Conservation (phyloP, 768 basidiomycete genomes). For the Lyophyllum atratum region DNA sequence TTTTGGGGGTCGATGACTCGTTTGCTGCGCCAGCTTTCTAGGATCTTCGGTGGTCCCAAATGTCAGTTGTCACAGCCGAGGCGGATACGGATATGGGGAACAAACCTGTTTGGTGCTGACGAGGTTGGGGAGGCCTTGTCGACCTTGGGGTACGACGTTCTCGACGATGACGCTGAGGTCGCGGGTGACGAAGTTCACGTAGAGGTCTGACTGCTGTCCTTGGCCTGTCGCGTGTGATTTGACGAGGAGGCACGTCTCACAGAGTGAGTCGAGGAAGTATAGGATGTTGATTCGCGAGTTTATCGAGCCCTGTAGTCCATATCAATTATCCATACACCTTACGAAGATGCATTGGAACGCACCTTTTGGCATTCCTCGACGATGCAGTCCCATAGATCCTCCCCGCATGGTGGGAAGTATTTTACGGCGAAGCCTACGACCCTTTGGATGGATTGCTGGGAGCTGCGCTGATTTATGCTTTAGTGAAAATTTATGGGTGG, state of each 20-base stretch:
- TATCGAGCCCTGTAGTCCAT: conserved; percentile 65
- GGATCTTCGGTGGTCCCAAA: conserved; percentile 51
- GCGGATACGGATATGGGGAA: neutral
- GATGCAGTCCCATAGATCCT: conserved; percentile 93
- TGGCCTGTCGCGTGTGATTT: conserved; percentile 54
- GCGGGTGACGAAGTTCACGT: conserved; percentile 76
- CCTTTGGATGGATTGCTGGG: conserved; percentile 87
- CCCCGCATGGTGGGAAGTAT: conserved; percentile 81
- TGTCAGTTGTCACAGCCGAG: neutral
- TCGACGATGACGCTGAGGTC: conserved; percentile 81
- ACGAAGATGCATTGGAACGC: conserved; percentile 2
- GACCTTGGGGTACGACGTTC: conserved; percentile 85
- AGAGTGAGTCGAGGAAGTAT: conserved; percentile 87
- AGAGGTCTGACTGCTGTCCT: conserved; percentile 53
- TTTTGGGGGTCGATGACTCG: conserved; percentile 79
- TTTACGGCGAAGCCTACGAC: conserved; percentile 85
- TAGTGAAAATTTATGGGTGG: conserved; percentile 15
- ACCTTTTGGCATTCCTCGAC: conserved; percentile 92
- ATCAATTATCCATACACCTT: neutral
- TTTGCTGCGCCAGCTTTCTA: conserved; percentile 90
- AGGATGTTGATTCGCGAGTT: conserved; percentile 94
- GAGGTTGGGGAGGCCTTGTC: conserved; percentile 85
- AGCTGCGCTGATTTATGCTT: conserved; percentile 44
- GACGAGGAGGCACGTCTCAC: conserved; percentile 73
- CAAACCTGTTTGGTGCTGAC: conserved; percentile 84